Conservation (phyloP, 371 early-diverging fungal genomes). For the Rhizopus arrhizus region DNA sequence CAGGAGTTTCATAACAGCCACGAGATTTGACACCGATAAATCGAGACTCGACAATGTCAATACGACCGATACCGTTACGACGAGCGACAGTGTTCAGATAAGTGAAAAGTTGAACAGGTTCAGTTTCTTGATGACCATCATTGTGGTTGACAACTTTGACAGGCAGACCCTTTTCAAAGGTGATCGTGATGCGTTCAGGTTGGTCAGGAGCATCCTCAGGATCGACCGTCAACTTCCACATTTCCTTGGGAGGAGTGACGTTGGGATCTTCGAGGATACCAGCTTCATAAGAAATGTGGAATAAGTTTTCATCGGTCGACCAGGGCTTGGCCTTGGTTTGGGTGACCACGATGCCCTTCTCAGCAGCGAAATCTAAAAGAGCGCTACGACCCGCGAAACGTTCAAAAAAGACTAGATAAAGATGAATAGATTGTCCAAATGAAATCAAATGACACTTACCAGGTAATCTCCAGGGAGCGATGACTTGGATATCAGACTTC, state of each 20-base stretch:
- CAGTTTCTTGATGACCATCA: constrained; percentile 69
- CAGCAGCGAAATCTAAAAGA: constrained; percentile 88
- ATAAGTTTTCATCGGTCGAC: constrained; percentile 98
- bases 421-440: not conserved
- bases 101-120: constrained; percentile 85
- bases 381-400: constrained; percentile 94
- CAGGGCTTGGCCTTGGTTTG: constrained; percentile 97
- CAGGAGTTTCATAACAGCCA: constrained; percentile 98
- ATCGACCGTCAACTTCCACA: constrained; percentile 97
- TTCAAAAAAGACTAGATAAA: constrained; percentile 79
- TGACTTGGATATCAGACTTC: constrained; percentile 90
- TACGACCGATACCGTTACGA: constrained; percentile 95
- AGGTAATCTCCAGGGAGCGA: constrained; percentile 94
- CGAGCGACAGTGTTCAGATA: constrained; percentile 94
- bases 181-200: constrained; percentile 91
- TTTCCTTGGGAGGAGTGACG: constrained; percentile 92
- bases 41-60: constrained; percentile 98
- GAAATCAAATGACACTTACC: constrained; percentile 50
- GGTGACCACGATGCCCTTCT: constrained; percentile 90
- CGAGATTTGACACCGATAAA: constrained; percentile 98
- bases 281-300: constrained; percentile 97
- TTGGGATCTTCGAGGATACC: constrained; percentile 95
- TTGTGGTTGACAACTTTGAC: constrained; percentile 83
- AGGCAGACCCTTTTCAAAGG: constrained; percentile 88
- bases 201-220: constrained; percentile 94